Evolutionary conservation across 192 early-diverging fungal genomes (phyloP), one percentile per base, ranked within the genome.

Genomic region (Dissophora globulifera): DNA sequence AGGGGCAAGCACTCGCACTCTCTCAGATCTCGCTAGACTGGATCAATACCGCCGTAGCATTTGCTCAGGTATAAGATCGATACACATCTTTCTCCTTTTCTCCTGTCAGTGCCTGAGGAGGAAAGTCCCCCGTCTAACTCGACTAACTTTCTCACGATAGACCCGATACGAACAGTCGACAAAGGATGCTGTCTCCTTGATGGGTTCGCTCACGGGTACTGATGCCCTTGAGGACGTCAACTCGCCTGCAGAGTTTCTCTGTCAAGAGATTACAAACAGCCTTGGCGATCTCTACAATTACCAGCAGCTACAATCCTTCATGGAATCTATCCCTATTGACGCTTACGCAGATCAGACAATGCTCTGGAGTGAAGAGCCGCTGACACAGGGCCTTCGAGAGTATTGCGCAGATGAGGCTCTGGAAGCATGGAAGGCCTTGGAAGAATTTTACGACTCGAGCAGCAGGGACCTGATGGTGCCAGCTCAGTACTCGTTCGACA

Each of bases 1-100:
- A 76, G 11, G 72, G 58, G 7, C 72, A 76, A 26, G 63, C 62
- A 11, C 25, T 49, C 12, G 72, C 72, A 0, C 52, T 76, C 2
- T 65, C 62, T 25, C 72, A 76, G 16, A 50, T 67, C 27, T 66
- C 63, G 20, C 49, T 76, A 0, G 72, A 76, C 46, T 76, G 72
- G 72, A 76, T 76, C 32, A 76, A 61, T 13, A 56, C 64, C 11
- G 72, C 72, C 17, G 63, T 76, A 6, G 3, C 32, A 11, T 40
- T 48, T 23, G 63, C 72, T 43, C 72, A 76, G 57, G 72, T 67
- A 72, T 15, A 38, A 3, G n/a, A n/a, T n/a, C n/a, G n/a, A n/a
- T 29, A 52, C 0, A 30, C 26, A 52, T 6, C 26, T 27, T 7
- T 29, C 13, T 52, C 25, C 1, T 23, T 52, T 12, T 13, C 9